A percentile compares a stretch with the other conserved stretches of the same genome.
phyloP scores from a whole-genome alignment of 2,329 filamentous ascomycete species.

The Anthostomella pinea region DNA sequence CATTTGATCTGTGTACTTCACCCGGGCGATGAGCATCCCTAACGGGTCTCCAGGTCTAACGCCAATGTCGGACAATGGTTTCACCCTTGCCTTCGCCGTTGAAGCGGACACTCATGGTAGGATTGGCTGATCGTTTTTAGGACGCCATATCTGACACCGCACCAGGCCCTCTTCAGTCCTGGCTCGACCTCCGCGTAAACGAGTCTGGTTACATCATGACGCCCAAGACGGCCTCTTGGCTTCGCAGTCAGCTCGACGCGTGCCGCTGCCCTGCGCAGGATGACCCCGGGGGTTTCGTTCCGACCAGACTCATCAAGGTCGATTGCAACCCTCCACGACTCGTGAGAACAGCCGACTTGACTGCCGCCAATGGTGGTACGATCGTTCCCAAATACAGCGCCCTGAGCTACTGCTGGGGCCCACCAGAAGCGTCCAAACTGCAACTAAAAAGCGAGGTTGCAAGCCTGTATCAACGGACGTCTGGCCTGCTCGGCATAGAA shows the following conservation, averaged over 20 bases:
- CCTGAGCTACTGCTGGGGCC: conserved; percentile 3
- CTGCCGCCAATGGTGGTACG: not conserved
- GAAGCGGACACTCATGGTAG: no score
- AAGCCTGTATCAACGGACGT: not conserved
- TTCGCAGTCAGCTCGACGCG: no score
- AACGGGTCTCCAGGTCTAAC: no score
- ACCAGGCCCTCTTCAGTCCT: not conserved
- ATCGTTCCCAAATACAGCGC: not conserved
- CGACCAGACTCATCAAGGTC: conserved; percentile 2
- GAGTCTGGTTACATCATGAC: not conserved
- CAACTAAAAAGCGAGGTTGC: not conserved
- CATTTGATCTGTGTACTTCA: no score
- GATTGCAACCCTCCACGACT: not conserved
- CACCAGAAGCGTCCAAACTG: not conserved
- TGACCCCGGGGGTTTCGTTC: no score
- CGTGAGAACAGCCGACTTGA: not conserved
- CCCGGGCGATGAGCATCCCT: no score
- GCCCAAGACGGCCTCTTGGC: conserved; percentile 1
- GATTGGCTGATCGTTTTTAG: no score
- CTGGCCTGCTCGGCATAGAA: not conserved
- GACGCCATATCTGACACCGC: no score
- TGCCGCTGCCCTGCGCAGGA: not conserved
- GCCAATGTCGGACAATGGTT: no score
- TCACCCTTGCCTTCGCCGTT: no score
- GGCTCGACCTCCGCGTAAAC: not conserved